Evolutionary conservation across 352 stramenopile species (phyloP), one percentile per base, ranked within the genome.

Genomic region (Thalassiosira mediterranea): DNA sequence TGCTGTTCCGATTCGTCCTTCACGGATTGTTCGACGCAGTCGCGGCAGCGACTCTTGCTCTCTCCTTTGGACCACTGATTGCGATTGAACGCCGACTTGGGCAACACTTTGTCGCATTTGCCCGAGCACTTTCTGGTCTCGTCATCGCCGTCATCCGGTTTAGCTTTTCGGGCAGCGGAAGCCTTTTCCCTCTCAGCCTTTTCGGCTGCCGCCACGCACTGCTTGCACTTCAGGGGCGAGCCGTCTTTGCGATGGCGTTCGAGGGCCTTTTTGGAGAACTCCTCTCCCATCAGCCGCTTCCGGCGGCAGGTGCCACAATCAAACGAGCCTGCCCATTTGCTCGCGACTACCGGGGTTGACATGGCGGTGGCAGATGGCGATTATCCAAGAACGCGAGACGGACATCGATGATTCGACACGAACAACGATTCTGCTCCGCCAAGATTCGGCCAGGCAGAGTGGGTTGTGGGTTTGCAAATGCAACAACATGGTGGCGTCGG

Each of bases 261-360:
- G 5, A 84, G 48, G 19, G 52, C 62, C 47, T 76, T 76, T 49
- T 81, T 81, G n/a, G 64, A 79, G 47, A 84, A 84, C 64, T 84
- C 76, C 2, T 60, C 46, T 0, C 52, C 76, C 59, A 81, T 76
- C 13, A 84, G 37, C 19, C 72, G 71, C 42, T 84, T 84, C 31
- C 76, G 32, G 21, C 54, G 38, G 61, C 76, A 84, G 8, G 56
- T 23, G 29, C 34, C 42, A 46, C 76, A 84, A 58, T 81, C 76
- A 37, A 82, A 84, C n/a, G 64, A 70, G 21, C 76, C 76, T 52
- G 70, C 64, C 76, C 76, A 84, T 56, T 67, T 74, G 48, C 62
- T 53, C 23, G 64, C 69, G 25, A 66, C 46, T 0, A 77, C 68
- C 23, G 68, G 68, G 11, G 58, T 77, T 4, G 68, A 77, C 68